Base-by-base conservation (phyloP, 2,329 filamentous ascomycete genomes). In the Penicillium concentricum region DNA sequence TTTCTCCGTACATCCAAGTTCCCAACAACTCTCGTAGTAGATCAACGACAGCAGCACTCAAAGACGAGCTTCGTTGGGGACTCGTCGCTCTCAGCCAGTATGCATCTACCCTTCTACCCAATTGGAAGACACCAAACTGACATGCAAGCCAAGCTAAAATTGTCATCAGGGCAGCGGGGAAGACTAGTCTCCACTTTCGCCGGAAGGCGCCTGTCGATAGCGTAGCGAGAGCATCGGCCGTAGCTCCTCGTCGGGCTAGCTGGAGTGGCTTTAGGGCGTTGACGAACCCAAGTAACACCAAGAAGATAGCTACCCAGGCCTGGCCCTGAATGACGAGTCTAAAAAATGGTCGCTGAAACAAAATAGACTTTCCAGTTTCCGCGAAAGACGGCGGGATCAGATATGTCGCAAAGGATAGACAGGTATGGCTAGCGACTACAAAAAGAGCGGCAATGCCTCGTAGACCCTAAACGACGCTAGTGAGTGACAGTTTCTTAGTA, bases 261-360 rank as follows among this genome's bases (percentile, higher is more conserved):
- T 79, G 78, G 57, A 87, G 79, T 16, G 84, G 82, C 65, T 86
- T 86, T 51, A 87, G 77, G 4, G 83, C 81, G 72, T 85, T 87
- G 50, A 87, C 84, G 64, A 86, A 87, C 55, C 84, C 84, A 22
- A 85, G 84, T 38, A 87, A 83, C 45, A 88, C 78, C 65, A 86
- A 82, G 72, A 88, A 88, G 60, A 88, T 84, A 15, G 84, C 82
- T 2, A 88, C 86, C 70, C 86, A 87, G 44, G 85, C 83, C 16
- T 87, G 81, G 22, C 86, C 84, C 65, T 85, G 84, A 48, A 82
- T 77, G 38, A 83, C 75, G 46, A 87, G 79, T 54, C 85, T 82
- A 56, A 87, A 73, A 64, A 84, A 82, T 15, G 84, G 85, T 39
- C 79, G 76, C 69, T 87, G 84, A 58, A 86, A 78, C 30, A 84